Percentiles rank a stretch among this genome's conserved stretches.
phyloP scores from a whole-genome alignment of 192 early-diverging fungal genomes.

The Radiomyces spectabilis region DNA sequence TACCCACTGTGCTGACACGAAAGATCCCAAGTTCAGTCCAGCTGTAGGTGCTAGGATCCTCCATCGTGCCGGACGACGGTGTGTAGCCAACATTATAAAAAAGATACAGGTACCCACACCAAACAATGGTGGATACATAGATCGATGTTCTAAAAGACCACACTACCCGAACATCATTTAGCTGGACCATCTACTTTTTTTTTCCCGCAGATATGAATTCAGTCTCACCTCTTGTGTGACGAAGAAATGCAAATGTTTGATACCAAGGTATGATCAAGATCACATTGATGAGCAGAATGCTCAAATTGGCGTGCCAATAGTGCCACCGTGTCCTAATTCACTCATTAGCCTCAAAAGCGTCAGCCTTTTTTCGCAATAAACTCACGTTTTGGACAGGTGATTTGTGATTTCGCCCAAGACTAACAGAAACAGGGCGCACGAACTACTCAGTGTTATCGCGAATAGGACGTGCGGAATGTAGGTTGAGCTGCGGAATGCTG shows the following conservation, averaged over 20 bases:
- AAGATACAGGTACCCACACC: conserved; percentile 16
- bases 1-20: conserved; percentile 82
- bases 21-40: conserved; percentile 69
- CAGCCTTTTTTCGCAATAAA: no score
- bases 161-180: not conserved
- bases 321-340: conserved; percentile 55
- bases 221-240: conserved; percentile 20
- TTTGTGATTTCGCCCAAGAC: conserved; percentile 77
- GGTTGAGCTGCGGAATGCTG: no score
- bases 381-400: conserved; percentile 55
- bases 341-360: not conserved
- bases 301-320: conserved; percentile 67
- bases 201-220: not conserved
- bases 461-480: conserved; percentile 50
- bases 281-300: conserved; percentile 58
- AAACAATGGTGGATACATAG: conserved; percentile 11
- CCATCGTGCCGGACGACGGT: not conserved
- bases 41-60: conserved; percentile 10
- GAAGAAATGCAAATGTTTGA: conserved; percentile 59
- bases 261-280: conserved; percentile 69
- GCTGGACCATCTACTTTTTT: not conserved
- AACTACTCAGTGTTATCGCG: conserved; percentile 68
- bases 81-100: not conserved
- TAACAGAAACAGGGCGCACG: conserved; percentile 73
- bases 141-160: not conserved